These are phyloP conservation scores for Carpinus viminea DNA, from an alignment of 306 rosid species.

Conservation along the genomic window DNA sequence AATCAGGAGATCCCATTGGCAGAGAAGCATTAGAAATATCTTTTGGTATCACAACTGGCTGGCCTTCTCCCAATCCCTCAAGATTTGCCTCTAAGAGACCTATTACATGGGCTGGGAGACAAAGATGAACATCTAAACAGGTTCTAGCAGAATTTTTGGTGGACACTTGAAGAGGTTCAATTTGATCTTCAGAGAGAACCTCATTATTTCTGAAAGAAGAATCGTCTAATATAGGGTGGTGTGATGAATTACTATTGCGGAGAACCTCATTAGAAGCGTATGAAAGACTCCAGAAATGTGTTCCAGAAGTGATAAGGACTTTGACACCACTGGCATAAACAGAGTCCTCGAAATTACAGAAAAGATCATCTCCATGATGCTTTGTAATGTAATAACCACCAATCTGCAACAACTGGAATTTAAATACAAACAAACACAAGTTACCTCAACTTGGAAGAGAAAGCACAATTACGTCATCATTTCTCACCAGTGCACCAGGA, in stretches of 20 bases:
- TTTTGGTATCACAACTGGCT: constrained; percentile 39
- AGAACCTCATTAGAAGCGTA: constrained; percentile 50
- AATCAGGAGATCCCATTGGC: constrained; percentile 31
- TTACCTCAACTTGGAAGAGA: constrained; percentile 14
- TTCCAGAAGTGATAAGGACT: constrained; percentile 47
- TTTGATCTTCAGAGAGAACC: constrained; percentile 34
- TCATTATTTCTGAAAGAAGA: constrained; percentile 29
- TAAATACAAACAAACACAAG: constrained; percentile 30
- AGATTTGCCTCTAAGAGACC: constrained; percentile 35
- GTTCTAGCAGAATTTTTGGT: constrained; percentile 27
- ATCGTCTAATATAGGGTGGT: constrained; percentile 30
- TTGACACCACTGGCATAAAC: constrained; percentile 32
- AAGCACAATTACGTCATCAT: constrained; percentile 11
- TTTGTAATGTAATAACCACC: constrained; percentile 69
- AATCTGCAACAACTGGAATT: constrained; percentile 76
- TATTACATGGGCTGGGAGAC: constrained; percentile 49
- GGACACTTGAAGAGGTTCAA: constrained; percentile 36
- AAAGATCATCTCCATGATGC: constrained; percentile 44
- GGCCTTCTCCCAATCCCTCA: constrained; percentile 33
- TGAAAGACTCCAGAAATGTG: constrained; percentile 66
- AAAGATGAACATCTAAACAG: constrained; percentile 65
- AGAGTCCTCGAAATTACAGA: constrained; percentile 43
- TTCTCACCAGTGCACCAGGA: constrained; percentile 10
- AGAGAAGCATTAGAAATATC: constrained; percentile 27
- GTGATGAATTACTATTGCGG: constrained; percentile 29